Evolutionary conservation across 1,284 basidiomycete species (phyloP).

Genomic region (Ganoderma lingzhi): DNA sequence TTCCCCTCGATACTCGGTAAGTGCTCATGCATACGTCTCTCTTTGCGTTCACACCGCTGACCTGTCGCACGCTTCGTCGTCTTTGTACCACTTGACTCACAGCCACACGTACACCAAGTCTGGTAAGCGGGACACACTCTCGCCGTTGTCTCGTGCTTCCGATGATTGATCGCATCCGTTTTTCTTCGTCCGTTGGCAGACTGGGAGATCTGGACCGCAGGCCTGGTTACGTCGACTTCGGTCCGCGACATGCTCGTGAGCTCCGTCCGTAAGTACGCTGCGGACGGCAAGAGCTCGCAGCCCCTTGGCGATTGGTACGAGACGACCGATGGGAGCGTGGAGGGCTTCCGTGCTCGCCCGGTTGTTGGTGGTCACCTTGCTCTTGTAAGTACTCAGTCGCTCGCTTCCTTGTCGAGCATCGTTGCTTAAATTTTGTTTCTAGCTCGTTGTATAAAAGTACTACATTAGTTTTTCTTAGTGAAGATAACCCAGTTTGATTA

Average conservation of each 20-base stretch:
- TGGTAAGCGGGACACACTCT: slow-evolving; percentile 43
- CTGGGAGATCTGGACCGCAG: slow-evolving; percentile 72
- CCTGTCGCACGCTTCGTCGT: no score
- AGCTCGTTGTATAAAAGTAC: neutral
- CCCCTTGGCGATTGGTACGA: slow-evolving; percentile 75
- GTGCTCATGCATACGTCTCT: slow-evolving; percentile 3
- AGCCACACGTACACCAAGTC: slow-evolving; percentile 75
- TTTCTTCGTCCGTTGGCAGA: slow-evolving; percentile 46
- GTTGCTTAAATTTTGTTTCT: neutral
- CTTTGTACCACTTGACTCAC: neutral
- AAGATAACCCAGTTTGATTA: neutral
- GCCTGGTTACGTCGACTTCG: slow-evolving; percentile 57
- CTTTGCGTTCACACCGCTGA: neutral
- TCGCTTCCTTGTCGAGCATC: neutral
- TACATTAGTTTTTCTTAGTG: neutral
- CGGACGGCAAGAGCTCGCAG: slow-evolving; percentile 58
- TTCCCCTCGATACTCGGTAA: slow-evolving; percentile 68
- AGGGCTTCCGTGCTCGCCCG: slow-evolving; percentile 65
- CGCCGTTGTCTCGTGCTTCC: neutral
- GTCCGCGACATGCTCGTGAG: slow-evolving; percentile 64
- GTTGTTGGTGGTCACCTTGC: slow-evolving; percentile 71
- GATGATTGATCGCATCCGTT: neutral
- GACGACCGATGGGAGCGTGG: slow-evolving; percentile 53
- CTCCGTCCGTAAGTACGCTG: slow-evolving; percentile 62
- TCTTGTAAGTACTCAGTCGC: slow-evolving; percentile 37